Evolutionary conservation across 2,329 filamentous ascomycete genomes (phyloP), one percentile per base, ranked within the genome.

Genomic region (Didymella sp.): DNA sequence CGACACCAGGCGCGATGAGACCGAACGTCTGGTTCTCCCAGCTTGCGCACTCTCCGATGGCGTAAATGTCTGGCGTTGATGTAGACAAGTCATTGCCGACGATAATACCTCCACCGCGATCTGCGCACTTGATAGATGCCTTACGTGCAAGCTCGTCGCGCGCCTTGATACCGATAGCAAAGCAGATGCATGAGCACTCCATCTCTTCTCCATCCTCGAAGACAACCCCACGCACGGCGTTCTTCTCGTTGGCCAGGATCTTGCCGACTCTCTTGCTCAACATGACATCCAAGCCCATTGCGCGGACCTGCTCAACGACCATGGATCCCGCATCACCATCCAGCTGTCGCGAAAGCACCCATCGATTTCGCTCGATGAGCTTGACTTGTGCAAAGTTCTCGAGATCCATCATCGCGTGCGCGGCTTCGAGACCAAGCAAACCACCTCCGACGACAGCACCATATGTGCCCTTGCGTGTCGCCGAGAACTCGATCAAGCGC

Each of bases 331-430:
- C 92, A 72, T 96, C 91, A 8, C 80, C 82, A 70, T 97, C 92
- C 1, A 96, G 79, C 70, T 96, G 92, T 51, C 92, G 82, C 51
- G 89, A 91, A 40, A 96, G 75, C 0, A 96, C 88, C 90, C 91
- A 96, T 64, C 84, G 78, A 69, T 92, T 94, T 49, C 91, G 83
- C 75, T 96, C 93, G 48, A 96, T 86, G 8, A 96, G 79, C 64
- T 87, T 90, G 48, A 96, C 89, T 55, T 86, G 85, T 12, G 83
- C 81, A 70, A 89, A 96, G 48, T 87, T 85, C 65, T 90, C 83
- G 8, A 96, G 79, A 70, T 96, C 92, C 80, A 93, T 88, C 90
- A 96, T 92, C 2, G 92, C 92, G 69, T 96, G 95, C 30, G 91
- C 92, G 2, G 92, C 92, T 77, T 96, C 92, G 0, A 97, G 84